Evolutionary conservation across 2,329 filamentous ascomycete genomes (phyloP).

Genomic region (Chaetomium strumarium): DNA sequence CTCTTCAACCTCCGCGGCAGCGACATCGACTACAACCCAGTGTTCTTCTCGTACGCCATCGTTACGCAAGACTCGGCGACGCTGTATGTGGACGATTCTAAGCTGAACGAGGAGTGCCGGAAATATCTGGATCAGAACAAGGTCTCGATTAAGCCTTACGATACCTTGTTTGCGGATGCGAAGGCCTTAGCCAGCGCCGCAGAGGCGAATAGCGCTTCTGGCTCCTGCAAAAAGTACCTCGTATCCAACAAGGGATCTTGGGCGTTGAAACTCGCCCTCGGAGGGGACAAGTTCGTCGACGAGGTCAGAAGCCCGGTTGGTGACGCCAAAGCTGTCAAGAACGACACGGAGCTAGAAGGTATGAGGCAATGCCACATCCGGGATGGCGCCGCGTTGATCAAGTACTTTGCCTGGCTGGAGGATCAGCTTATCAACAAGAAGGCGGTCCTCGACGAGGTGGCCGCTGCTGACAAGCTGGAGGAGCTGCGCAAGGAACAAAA

Average conservation of each 20-base stretch:
- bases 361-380: slow-evolving; percentile 93
- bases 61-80: slow-evolving; percentile 71
- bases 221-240: slow-evolving; percentile 60
- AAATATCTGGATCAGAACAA: slow-evolving; percentile 63
- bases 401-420: slow-evolving; percentile 97
- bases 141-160: slow-evolving; percentile 75
- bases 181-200: slow-evolving; percentile 48
- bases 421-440: slow-evolving; percentile 74
- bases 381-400: slow-evolving; percentile 82
- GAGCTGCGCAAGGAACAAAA: slow-evolving; percentile 61
- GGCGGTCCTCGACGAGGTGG: slow-evolving; percentile 73
- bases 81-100: slow-evolving; percentile 77
- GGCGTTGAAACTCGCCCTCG: slow-evolving; percentile 81
- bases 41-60: slow-evolving; percentile 95
- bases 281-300: slow-evolving; percentile 78
- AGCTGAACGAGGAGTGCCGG: slow-evolving; percentile 63
- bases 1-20: slow-evolving; percentile 94
- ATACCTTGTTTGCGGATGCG: slow-evolving; percentile 73
- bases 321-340: slow-evolving; percentile 93
- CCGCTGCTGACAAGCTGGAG: slow-evolving; percentile 88
- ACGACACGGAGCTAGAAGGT: slow-evolving; percentile 78
- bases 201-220: slow-evolving; percentile 28
- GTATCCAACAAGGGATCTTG: slow-evolving; percentile 88
- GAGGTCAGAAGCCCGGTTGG: slow-evolving; percentile 81
- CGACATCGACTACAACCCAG: slow-evolving; percentile 96